Conservation (phyloP, 495 filamentous ascomycete genomes). For the Recurvomyces mirabilis region DNA sequence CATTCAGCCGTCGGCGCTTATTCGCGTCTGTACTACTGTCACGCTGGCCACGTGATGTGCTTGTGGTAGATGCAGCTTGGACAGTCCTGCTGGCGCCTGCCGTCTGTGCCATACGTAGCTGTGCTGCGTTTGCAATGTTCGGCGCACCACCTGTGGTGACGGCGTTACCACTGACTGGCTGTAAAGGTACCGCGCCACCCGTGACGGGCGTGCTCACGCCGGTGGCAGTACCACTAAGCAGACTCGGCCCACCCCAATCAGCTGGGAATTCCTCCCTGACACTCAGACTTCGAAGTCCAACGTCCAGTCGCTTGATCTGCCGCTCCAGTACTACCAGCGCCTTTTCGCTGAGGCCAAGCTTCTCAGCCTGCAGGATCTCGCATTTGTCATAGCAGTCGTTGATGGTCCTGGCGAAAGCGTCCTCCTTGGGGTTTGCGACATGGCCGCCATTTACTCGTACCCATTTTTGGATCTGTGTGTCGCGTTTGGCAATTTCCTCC, state of each 20-base stretch:
- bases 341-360: slow-evolving; percentile 69
- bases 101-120: slow-evolving; percentile 28
- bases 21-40: slow-evolving; percentile 66
- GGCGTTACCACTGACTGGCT: slow-evolving; percentile 13
- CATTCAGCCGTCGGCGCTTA: slow-evolving; percentile 60
- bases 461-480: slow-evolving; percentile 77
- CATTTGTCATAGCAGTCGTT: slow-evolving; percentile 58
- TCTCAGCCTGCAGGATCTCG: slow-evolving; percentile 72
- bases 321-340: slow-evolving; percentile 71
- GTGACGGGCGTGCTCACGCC: slow-evolving; percentile 34
- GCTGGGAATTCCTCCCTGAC: slow-evolving; percentile 16
- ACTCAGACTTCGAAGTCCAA: slow-evolving; percentile 55
- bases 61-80: slow-evolving; percentile 42
- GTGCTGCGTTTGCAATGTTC: slow-evolving; percentile 28
- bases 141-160: slow-evolving; percentile 20
- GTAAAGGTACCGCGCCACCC: slow-evolving; percentile 5
- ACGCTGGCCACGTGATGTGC: slow-evolving; percentile 44
- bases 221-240: slow-evolving; percentile 23
- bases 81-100: slow-evolving; percentile 13
- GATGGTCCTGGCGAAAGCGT: slow-evolving; percentile 57
- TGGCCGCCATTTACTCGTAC: slow-evolving; percentile 77
- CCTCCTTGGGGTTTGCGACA: slow-evolving; percentile 75
- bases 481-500: slow-evolving; percentile 60
- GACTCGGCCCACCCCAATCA: slow-evolving; percentile 17
- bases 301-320: slow-evolving; percentile 75